Evolutionary conservation across 176 grass and related monocot genomes (phyloP), one percentile per base, ranked within the genome.

Genomic region (Triticum urartu): DNA sequence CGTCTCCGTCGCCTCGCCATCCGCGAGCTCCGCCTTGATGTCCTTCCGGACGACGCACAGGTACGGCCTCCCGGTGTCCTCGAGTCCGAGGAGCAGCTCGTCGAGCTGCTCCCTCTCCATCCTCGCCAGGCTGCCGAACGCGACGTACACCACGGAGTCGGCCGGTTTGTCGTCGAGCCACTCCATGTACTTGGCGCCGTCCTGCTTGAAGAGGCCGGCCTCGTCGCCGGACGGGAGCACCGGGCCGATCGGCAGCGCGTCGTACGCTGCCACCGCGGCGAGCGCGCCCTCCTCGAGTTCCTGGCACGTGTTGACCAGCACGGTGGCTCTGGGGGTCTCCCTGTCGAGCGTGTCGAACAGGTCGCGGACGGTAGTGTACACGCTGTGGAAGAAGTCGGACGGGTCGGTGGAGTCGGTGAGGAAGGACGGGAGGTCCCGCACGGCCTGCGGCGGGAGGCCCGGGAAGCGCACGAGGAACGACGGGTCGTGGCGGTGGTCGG

Each of bases 31-130:
- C 0, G 60, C 56, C 80, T 75, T 84, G 54, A 72, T 87, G 79
- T 97, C 88, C 66, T 89, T 89, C 33, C 89, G 38, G 72, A 94
- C 72, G 13, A 91, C 64, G 74, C 83, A 89, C 7, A 94, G 32
- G 77, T 91, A 87, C n/a, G 80, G 89, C 79, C 79, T 47, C 25
- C 47, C 77, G 65, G 39, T 58, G 9, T 74, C 68, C 79, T 91
- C 66, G 24, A 94, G 74, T 0, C 83, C 83, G 1, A 40, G 78
- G 10, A 87, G 50, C 1, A 91, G 39, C 70, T 94, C 87, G 63
- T 91, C 75, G 3, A 85, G 24, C 42, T 91, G 80, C 9, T 22
- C 26, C 72, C 45, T 87, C 7, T 1, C 43, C 28, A 79, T 75
- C 7, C 3, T 24, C 30, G 68, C n/a, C 7, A 94, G 26, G 79